These are phyloP conservation scores for Trypanosoma conorhini DNA, from an alignment of 208 protist genomes.

Conservation along the genomic window DNA sequence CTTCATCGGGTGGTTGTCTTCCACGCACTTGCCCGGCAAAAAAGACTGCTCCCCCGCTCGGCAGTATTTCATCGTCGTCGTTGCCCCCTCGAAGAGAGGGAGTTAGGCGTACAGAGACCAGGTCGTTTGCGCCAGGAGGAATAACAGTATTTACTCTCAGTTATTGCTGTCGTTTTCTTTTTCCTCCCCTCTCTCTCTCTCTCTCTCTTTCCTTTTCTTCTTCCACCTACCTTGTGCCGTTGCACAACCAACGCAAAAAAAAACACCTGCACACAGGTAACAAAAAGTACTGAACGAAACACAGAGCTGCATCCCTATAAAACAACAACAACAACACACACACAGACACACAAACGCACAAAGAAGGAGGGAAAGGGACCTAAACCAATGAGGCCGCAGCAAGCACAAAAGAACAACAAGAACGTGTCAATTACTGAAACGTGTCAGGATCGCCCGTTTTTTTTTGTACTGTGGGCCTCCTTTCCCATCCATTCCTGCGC, in stretches of 20 bases:
- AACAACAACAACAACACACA: conserved; percentile 7
- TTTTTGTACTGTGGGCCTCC: no score
- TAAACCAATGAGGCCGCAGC: background rate
- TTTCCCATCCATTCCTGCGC: no score
- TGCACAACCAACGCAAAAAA: background rate
- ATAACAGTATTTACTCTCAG: background rate
- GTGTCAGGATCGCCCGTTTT: no score
- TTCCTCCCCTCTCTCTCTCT: background rate
- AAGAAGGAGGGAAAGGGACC: no score
- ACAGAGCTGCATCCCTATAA: conserved; percentile 4
- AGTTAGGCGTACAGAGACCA: conserved; percentile 3
- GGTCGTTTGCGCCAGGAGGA: background rate
- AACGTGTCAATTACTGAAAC: background rate
- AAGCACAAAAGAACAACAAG: background rate
- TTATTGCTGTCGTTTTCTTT: conserved; percentile 1
- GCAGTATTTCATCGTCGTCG: no score
- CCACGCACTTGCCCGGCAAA: no score
- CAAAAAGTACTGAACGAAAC: background rate
- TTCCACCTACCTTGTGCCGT: background rate
- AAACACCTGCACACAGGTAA: background rate
- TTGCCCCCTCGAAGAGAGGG: background rate
- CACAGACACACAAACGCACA: no score
- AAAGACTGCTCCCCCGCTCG: no score
- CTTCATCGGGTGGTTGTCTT: no score
- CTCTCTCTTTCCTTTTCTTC: background rate